Evolutionary conservation across 2,329 filamentous ascomycete genomes (phyloP), one percentile per base, ranked within the genome.

Genomic region (Samsoniella hepiali): DNA sequence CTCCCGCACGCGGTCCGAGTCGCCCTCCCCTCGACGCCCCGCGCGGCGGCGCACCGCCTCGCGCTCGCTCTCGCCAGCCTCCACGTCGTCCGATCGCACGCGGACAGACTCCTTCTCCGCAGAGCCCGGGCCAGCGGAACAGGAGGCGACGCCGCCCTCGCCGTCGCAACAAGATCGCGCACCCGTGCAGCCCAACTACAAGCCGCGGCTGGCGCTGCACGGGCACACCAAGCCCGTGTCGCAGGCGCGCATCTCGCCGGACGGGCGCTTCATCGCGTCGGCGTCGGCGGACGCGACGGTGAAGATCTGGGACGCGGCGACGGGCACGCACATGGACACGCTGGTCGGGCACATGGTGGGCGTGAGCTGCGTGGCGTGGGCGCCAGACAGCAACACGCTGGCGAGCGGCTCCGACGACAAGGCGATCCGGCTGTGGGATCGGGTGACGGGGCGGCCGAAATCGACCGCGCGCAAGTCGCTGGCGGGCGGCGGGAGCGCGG

Each of bases 371-470:
- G 84, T 99, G 55, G 89, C 93, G n/a, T 99, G 95, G 95, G 89
- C 89, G 65, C 93, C 94, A 0, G 93, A 98, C 74, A 92, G 90
- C 65, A 88, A 88, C 69, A 91, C 91, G 3, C 83, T 99, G 54
- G 95, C 94, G 4, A 94, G 91, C 10, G 95, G 94, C 31, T 94
- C 91, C 5, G 95, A 99, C 76, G 95, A 99, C 82, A 99, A 99
- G 78, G 88, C 90, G 1, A 98, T 99, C 67, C 87, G 95, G 2
- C 80, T 99, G 1, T 99, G 95, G 95, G 91, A 97, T 71, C 79
- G 86, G 8, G 81, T 87, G 22, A 88, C 86, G 29, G 84, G 84
- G 0, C 78, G 82, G 8, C 83, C 84, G 15, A 82, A 81, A 64
- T 78, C 76, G 38, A 80, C 76, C n/a, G 78, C 79, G 22, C 73